A percentile compares a stretch with the other conserved stretches of the same genome.
Evolutionary conservation across 73 alveolate genomes (phyloP).

Genomic region (Paramecium octaurelia): DNA sequence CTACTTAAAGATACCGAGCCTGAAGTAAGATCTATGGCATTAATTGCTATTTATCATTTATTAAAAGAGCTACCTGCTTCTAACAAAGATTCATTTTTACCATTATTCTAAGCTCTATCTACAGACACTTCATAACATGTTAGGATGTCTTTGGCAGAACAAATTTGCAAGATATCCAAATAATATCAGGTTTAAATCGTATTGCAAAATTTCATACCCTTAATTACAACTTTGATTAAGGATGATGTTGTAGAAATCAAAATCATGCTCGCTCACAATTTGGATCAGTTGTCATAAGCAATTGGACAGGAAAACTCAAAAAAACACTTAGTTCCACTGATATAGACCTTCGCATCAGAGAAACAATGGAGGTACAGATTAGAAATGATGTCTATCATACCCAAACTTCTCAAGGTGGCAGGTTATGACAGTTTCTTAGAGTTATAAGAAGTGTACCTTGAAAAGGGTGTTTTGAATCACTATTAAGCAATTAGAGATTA

Average conservation of each 20-base stretch:
- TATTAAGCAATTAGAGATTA: constrained; percentile 49
- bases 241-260: constrained; percentile 55
- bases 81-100: neutral
- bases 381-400: constrained; percentile 53
- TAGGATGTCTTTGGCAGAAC: constrained; percentile 53
- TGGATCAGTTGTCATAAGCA: neutral
- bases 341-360: constrained; percentile 38
- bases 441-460: constrained; percentile 12
- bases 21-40: constrained; percentile 58
- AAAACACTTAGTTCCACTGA: constrained; percentile 53
- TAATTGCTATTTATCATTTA: constrained; percentile 32
- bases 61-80: constrained; percentile 20
- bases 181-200: constrained; percentile 1
- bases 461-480: constrained; percentile 45
- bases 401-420: constrained; percentile 34
- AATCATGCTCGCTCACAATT: constrained; percentile 44
- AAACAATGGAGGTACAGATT: constrained; percentile 63
- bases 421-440: constrained; percentile 42
- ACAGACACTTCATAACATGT: constrained; percentile 56
- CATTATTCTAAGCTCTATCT: neutral
- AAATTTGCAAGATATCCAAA: constrained; percentile 46
- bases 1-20: constrained; percentile 58
- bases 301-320: constrained; percentile 51
- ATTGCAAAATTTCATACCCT: constrained; percentile 15
- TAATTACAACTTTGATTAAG: constrained; percentile 22